Base-by-base conservation (phyloP, 225 moss, liverwort and hornwort genomes). In the Bryum argenteum region DNA sequence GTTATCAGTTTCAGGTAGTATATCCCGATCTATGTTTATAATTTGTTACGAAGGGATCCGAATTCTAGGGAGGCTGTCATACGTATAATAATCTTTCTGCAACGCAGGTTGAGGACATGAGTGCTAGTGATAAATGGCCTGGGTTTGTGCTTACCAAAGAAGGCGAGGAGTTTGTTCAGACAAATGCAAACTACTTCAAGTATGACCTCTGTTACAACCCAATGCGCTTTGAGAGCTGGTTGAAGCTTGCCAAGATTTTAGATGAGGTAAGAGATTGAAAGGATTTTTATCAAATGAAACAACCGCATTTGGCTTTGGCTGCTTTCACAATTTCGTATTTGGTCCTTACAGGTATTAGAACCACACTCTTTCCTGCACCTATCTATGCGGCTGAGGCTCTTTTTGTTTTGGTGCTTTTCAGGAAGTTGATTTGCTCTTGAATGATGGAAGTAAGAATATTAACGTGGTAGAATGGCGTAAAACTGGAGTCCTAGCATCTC, bases 381-480 rank as follows among this genome's bases (percentile, higher is more conserved):
- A 26, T 59, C 9, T n/a, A 76, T 38, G 61, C 11, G 52, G 44
- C 15, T 18, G 20, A 48, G 26, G 38, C 73, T 47, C 61, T 41
- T 75, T 52, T 71, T 38, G 20, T 9, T 65, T 66, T 70, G 56
- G 37, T 69, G 56, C 23, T 70, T 63, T 69, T 67, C 83, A 93
- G 93, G 96, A 97, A 84, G 94, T 94, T 22, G 96, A 97, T 79
- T 79, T 97, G 68, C 87, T 94, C 67, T 79, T 97, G 48, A 97
- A 97, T 77, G 96, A 97, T 77, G 96, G 96, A 65, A 97, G 96
- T 67, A 97, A 97, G 82, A 91, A 93, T 37, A 87, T 94, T 18
- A 94, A 91, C 79, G 93, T 90, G 47, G 77, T 83, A n/a, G 91
- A 93, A 60, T 97, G 96, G 96, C 82, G 88, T 67, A 91, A 83